Base-by-base conservation (phyloP, 495 filamentous ascomycete genomes). In the Filosporella fistucella region DNA sequence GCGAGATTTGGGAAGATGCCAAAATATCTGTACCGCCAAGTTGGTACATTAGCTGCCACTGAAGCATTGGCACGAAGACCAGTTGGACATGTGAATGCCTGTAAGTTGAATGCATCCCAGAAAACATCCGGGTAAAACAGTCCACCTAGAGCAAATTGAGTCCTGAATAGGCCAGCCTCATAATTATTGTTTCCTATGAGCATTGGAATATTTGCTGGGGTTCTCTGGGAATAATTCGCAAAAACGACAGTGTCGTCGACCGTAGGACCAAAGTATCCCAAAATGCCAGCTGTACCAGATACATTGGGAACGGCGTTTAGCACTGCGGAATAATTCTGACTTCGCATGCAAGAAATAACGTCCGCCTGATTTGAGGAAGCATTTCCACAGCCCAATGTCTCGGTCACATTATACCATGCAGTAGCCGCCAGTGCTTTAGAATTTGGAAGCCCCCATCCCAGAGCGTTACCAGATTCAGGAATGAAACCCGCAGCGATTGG, bases 11-110 rank as follows among this genome's bases (percentile, higher is more conserved):
- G 60, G 61, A 70, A 80, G 38, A 69, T 66, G 7, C 66, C 74
- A 34, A 71, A 68, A 48, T 75, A 80, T 33, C 72, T 68, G 47
- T 71, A 77, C 16, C 67, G 66, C 74, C 75, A 80, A 12, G 63
- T 65, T 0, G 75, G 70, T 12, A 65, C 61, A 14, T 51, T 55
- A 23, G 62, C 52, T 7, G 38, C 43, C 21, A 56, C 43, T 6
- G 65, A 65, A 21, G 59, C 61, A 22, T 54, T 58, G 10, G 67
- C 71, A 16, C 64, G 56, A 13, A 47, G 35, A 6, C 55, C 61
- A 17, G 57, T 57, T 13, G 74, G 66, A 41, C 76, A 78, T 13
- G 63, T 69, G 59, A 77, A 80, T 32, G 58, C 56, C 29, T 59
- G 57, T 17, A 65, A 55, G 42, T 73, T 66, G 55, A 74, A 71